Conservation (phyloP, 805 yeast species). For the Hanseniaspora hatyaiensis region DNA sequence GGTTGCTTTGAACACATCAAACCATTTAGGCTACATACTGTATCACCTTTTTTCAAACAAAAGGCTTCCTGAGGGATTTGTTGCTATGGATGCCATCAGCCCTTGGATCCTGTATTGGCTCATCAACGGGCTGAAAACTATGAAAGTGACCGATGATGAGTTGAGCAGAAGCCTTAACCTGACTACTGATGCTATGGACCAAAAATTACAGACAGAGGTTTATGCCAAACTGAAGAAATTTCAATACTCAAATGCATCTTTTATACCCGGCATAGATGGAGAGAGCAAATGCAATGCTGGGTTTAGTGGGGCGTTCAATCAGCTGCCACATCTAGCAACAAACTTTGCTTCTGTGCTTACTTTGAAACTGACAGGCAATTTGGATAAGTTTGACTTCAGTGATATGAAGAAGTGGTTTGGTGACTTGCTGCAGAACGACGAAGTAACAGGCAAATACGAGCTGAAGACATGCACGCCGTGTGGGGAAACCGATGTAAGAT, state of each 20-base stretch:
- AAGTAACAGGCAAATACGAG: constrained; percentile 1
- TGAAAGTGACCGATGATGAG: too few species aligned
- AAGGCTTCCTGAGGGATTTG: constrained; percentile 41
- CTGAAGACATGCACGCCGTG: constrained; percentile 24
- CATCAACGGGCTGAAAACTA: constrained; percentile 39
- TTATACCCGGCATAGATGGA: constrained; percentile 29
- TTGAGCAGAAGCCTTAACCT: too few species aligned
- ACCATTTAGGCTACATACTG: constrained; percentile 29
- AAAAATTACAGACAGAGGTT: neutral
- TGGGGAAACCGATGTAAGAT: constrained; percentile 80
- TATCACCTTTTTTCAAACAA: constrained; percentile 30
- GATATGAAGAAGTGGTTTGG: constrained; percentile 54
- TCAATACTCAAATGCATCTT: constrained; percentile 6
- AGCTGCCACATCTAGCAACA: constrained; percentile 73
- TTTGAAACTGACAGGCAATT: constrained; percentile 37
- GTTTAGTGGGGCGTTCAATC: constrained; percentile 76
- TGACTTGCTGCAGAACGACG: constrained; percentile 53
- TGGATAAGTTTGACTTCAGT: constrained; percentile 36
- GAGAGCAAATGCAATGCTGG: constrained; percentile 32
- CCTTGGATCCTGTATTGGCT: constrained; percentile 89
- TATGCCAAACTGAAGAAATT: neutral
- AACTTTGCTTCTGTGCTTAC: constrained; percentile 67
- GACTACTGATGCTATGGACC: too few species aligned
- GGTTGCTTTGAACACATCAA: neutral
- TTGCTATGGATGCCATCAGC: constrained; percentile 71